Percentiles rank a stretch among this genome's conserved stretches.
phyloP scores from a whole-genome alignment of 2,329 filamentous ascomycete genomes.

The Aspergillus amoenus region DNA sequence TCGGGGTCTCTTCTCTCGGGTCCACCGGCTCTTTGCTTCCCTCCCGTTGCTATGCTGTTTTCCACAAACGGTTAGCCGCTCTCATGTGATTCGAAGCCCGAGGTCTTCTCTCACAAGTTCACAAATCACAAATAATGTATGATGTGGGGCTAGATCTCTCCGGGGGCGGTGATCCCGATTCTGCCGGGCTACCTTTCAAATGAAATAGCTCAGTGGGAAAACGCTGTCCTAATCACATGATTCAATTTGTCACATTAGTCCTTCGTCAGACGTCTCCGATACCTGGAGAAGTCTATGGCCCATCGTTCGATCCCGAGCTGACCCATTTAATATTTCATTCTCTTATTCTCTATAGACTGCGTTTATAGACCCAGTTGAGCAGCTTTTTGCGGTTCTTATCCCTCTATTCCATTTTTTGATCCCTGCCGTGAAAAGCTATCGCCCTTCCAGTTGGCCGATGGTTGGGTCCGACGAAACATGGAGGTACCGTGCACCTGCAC shows the following conservation, averaged over 20 bases:
- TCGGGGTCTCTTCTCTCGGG: not conserved
- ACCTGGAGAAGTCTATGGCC: too few relatives aligned
- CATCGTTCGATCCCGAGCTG: not conserved
- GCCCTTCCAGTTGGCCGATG: too few relatives aligned
- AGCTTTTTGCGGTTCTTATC: too few relatives aligned
- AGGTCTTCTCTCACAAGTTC: not conserved
- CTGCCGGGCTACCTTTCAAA: too few relatives aligned
- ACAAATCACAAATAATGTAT: not conserved
- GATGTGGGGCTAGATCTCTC: not conserved
- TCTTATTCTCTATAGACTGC: not conserved
- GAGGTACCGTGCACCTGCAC: too few relatives aligned
- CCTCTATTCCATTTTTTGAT: too few relatives aligned
- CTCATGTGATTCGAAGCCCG: conserved; percentile 3
- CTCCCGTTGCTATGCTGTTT: not conserved
- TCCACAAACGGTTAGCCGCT: not conserved
- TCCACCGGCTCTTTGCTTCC: not conserved
- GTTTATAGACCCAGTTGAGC: not conserved
- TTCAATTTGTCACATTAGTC: not conserved
- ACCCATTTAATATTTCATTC: not conserved
- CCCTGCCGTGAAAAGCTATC: too few relatives aligned
- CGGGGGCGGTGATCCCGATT: too few relatives aligned
- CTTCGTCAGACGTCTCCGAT: too few relatives aligned
- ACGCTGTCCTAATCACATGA: not conserved
- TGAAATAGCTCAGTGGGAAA: not conserved
- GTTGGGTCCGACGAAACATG: too few relatives aligned